A percentile compares a stretch with the other conserved stretches of the same genome.
Evolutionary conservation across 176 grass and related monocot species (phyloP).

Genomic region (Aegilops umbellulata): DNA sequence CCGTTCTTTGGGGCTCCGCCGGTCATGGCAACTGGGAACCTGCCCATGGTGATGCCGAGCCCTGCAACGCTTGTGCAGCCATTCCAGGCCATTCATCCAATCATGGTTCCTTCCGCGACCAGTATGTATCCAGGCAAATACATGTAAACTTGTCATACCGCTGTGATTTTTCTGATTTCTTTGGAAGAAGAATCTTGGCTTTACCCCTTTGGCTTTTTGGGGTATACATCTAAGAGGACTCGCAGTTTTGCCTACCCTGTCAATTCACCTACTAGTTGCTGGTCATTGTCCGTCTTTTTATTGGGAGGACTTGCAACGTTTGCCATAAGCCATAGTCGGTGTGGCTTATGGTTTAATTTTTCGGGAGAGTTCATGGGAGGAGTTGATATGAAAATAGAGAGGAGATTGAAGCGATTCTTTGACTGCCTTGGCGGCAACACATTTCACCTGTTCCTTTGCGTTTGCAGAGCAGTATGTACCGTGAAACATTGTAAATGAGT

Average conservation of each 20-base stretch:
- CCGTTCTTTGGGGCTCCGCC: conserved; percentile 35
- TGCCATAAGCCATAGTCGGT: conserved; percentile 22
- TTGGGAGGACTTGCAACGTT: conserved; percentile 61
- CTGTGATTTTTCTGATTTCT: conserved; percentile 26
- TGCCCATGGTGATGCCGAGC: conserved; percentile 46
- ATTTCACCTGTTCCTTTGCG: conserved; percentile 26
- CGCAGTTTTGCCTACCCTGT: conserved; percentile 48
- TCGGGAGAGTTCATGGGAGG: neutral
- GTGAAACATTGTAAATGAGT: conserved; percentile 41
- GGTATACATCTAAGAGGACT: conserved; percentile 47
- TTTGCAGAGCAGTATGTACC: conserved; percentile 34
- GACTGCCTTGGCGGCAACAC: conserved; percentile 24
- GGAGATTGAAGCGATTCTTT: conserved; percentile 38
- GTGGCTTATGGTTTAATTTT: conserved; percentile 35
- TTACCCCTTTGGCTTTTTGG: conserved; percentile 21
- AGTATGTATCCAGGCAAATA: conserved; percentile 48
- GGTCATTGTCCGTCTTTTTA: conserved; percentile 63
- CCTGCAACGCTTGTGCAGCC: conserved; percentile 50
- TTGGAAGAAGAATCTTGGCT: conserved; percentile 45
- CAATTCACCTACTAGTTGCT: conserved; percentile 46
- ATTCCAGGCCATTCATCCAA: conserved; percentile 44
- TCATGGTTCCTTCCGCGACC: conserved; percentile 51
- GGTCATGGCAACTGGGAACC: conserved; percentile 50
- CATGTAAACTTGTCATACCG: conserved; percentile 46
- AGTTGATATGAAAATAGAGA: conserved; percentile 39